Conservation (phyloP, 495 filamentous ascomycete genomes). For the Annulohypoxylon nitens region DNA sequence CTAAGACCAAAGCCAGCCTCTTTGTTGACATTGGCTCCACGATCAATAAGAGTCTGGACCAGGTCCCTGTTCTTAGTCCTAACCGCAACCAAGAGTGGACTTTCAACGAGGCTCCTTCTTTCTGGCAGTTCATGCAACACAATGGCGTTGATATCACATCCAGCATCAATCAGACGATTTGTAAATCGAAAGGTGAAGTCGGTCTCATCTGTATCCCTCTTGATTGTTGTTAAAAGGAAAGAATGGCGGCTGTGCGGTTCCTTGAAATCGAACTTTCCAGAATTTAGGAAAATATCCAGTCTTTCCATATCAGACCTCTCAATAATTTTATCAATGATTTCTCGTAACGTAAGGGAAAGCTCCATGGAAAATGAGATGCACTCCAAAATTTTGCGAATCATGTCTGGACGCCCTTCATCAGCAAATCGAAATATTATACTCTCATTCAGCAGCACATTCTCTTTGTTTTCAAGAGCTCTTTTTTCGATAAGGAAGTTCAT, state of each 20-base stretch:
- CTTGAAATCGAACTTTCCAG: slow-evolving; percentile 12
- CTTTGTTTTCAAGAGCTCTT: background rate
- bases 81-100: slow-evolving; percentile 36
- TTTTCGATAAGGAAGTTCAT: background rate
- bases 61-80: slow-evolving; percentile 32
- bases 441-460: no score
- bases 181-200: background rate
- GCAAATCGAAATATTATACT: background rate
- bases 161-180: slow-evolving; percentile 11
- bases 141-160: slow-evolving; percentile 18
- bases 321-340: background rate
- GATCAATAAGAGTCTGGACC: slow-evolving; percentile 49
- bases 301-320: background rate
- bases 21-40: slow-evolving; percentile 51
- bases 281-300: slow-evolving; percentile 20
- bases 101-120: no score
- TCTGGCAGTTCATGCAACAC: background rate
- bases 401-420: background rate
- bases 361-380: no score
- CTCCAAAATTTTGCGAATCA: slow-evolving; percentile 11
- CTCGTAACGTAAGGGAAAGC: no score
- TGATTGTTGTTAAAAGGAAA: slow-evolving; percentile 1
- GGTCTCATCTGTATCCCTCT: background rate
- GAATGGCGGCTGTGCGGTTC: no score
- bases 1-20: slow-evolving; percentile 16